Conservation (phyloP, 2,329 filamentous ascomycete species). For the Colletotrichum lentis region DNA sequence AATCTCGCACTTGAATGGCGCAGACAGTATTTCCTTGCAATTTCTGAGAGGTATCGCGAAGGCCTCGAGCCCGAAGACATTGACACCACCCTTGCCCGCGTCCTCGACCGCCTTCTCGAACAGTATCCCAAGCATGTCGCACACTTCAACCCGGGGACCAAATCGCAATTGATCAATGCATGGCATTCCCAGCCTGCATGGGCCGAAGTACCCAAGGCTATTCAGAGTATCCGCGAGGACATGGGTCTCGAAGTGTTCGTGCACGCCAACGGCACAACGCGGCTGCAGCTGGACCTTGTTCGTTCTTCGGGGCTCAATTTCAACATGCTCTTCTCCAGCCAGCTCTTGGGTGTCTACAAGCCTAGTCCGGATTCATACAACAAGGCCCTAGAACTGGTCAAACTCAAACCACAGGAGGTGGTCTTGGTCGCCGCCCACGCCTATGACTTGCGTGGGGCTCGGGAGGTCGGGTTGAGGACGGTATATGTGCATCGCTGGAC, state of each 20-base stretch:
- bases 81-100: conserved; percentile 56
- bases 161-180: conserved; percentile 45
- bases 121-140: conserved; percentile 35
- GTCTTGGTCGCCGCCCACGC: conserved; percentile 64
- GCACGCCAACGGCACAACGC: conserved; percentile 63
- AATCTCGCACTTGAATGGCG: conserved; percentile 61
- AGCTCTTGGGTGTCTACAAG: conserved; percentile 60
- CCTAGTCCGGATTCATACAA: conserved; percentile 57
- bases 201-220: conserved; percentile 57
- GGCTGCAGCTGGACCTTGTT: conserved; percentile 62
- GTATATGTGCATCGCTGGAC: conserved; percentile 62
- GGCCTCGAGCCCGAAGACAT: conserved; percentile 57
- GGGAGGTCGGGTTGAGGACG: conserved; percentile 58
- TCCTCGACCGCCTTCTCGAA: conserved; percentile 51
- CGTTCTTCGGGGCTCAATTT: conserved; percentile 58
- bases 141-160: conserved; percentile 22
- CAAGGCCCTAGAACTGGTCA: conserved; percentile 55
- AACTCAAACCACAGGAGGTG: conserved; percentile 55
- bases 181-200: conserved; percentile 62
- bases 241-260: conserved; percentile 56
- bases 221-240: conserved; percentile 49
- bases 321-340: conserved; percentile 61
- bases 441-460: conserved; percentile 61
- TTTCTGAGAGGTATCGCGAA: conserved; percentile 48
- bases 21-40: conserved; percentile 57